Evolutionary conservation across 2,329 filamentous ascomycete genomes (phyloP), one percentile per base, ranked within the genome.

Genomic region (Dactylellina haptotyla): DNA sequence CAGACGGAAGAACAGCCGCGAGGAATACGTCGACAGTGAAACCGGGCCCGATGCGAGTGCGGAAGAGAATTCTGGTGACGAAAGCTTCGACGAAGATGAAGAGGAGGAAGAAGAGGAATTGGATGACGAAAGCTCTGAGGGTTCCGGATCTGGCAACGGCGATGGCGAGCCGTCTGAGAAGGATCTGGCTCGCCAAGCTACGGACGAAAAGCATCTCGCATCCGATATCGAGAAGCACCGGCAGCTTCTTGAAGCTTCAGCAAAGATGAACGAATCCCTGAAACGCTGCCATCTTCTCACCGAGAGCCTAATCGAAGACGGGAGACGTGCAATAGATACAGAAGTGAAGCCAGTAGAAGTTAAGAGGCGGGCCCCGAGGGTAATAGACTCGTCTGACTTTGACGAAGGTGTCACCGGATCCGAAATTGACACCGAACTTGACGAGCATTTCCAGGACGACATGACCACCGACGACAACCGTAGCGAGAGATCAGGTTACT

Each of bases 181-280:
- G 50, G 82, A 83, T 64, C 81, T 83, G 32, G 83, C 82, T 25
- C 84, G 91, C 74, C 85, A 88, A n/a, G 85, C 87, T 53, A 86
- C 87, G 59, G 94, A 98, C 76, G 92, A 97, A 79, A 89, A 89
- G 76, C 87, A 92, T 28, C 84, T 98, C n/a, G 87, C 90, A 77
- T 85, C 93, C 3, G 95, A 99, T 80, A 85, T 99, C 0, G 86
- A 89, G 2, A 94, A 93, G 79, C 95, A 99, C 80, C 91, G 93
- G 76, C 90, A 97, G 78, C 84, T 98, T 0, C 86, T 99, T 6
- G 84, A 93, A 39, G 93, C 97, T 80, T 95, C 90, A 76, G 93
- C 97, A 79, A 96, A 93, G 82, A 93, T 98, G 84, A 98, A 97
- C 79, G 91, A 96, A 80, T 96, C 91, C 80, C 86, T 99, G 48